Base-by-base conservation (phyloP, 2,329 filamentous ascomycete species). In the Fusarium globosum region DNA sequence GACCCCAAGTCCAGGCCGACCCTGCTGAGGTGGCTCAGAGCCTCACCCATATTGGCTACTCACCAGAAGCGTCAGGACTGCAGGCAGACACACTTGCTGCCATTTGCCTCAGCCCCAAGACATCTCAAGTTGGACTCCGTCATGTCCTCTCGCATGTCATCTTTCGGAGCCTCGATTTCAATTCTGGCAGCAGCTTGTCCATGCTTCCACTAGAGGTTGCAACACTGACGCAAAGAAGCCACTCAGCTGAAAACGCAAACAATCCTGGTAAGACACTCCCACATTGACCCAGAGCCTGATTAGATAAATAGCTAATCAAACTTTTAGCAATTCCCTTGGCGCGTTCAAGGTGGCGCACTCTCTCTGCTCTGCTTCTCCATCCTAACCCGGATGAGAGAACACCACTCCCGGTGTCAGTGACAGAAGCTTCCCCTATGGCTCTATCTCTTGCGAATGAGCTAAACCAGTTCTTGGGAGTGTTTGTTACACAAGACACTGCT, bases 291-390 rank as follows among this genome's bases (percentile, higher is more conserved):
- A 33, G 43, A 62, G 38, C 23, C n/a, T 23, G 30, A 49, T 38
- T 14, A 51, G 52, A 36, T 56, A 30, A 39, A 30, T 13, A 12
- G 39, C 53, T 68, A 55, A 55, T n/a, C 38, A 42, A 23, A 4
- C 33, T 41, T 28, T 26, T 13, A 76, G 72, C 64, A 45, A 63
- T 43, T 76, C 60, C 77, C 13, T 61, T 80, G n/a, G 84, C 83
- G 5, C 71, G 84, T 10, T 81, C 80, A 21, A 79, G 79, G 69
- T 86, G 85, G 85, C 83, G 84, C 38, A 80, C 77, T n/a, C 77
- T 86, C 18, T 82, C 84, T 9, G 80, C 81, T 18, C 84, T 84
- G 63, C 77, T 86, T 15, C 81, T 86, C 20, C 82, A 85, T 61
- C 80, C 83, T 1, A 71, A 62, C 28, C 82, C 82, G 36, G 80